Base-by-base conservation (phyloP, 2,329 filamentous ascomycete species). In the Didymella lethalis region DNA sequence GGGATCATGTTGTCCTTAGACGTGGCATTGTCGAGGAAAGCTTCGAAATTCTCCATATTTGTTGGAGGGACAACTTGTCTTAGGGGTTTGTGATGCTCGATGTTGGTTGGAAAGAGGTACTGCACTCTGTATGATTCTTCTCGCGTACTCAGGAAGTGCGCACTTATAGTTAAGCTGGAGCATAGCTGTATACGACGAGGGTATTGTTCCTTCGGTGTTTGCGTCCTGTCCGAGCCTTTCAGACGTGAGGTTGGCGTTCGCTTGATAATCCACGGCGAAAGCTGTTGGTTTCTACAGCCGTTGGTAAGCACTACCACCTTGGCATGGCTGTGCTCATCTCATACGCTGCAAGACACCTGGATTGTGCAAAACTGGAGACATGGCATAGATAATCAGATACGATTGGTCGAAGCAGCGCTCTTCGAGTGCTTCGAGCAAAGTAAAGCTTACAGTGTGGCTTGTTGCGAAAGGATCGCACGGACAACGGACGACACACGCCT, bases 11-110 rank as follows among this genome's bases (percentile, higher is more conserved):
- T 64, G 3, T 63, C 64, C 63, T 63, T 68, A 4, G 55, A 31
- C 0, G 63, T 71, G 14, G 61, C 62, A 23, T 62, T 54, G 11
- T 61, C 44, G 3, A 79, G 66, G 11, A 68, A 69, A 20, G 68
- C 63, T 55, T 78, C 63, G 18, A 67, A 70, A 4, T 28, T 41
- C 8, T 65, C 60, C 61, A 70, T 44, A 12, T 25, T 25, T 12
- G 7, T 20, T 20, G 20, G 38, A 41, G n/a, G 2, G 18, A 18
- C 18, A 40, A 7, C 8, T 40, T 40, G 36, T 20, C 18, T 18
- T 23, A 18, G 31, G 31, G 8, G 0, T 40, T 40, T 23, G 18
- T 20, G 10, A 20, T 40, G 18, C 36, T 23, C n/a, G 36, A 18
- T 40, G 18, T 40, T 20, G n/a, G 10, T 40, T 23, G 18, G 2